Base-by-base conservation (phyloP, 768 basidiomycete genomes). In the Mrakia hoshinonis region DNA sequence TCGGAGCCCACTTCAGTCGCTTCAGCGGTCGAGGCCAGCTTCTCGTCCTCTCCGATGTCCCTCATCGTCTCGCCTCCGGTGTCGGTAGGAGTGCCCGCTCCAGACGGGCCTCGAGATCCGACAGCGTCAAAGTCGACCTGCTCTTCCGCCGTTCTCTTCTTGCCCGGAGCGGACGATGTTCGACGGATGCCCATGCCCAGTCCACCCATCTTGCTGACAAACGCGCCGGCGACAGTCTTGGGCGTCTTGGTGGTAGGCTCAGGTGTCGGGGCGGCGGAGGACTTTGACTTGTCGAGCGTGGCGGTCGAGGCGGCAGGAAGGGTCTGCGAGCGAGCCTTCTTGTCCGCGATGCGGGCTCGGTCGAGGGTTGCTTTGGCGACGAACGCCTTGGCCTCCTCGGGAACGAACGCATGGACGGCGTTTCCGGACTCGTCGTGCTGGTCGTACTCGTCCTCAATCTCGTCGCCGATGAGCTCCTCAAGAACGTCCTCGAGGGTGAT, bases 401-500 rank as follows among this genome's bases (percentile, higher is more conserved):
- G 69, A 15, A 70, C 62, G 46, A 39, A 70, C 20, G 69, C 69
- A 11, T 49, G 43, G 34, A 66, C 46, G 46, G 58, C 29, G 36
- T 70, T 26, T 34, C 69, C 69, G 15, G 48, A 49, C n/a, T 62
- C 64, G 63, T 70, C 69, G 15, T 70, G 69, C 43, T 70, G 61
- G 29, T 70, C 69, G 54, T 70, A 92, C 80, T 93, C 92, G 76
- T 93, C 91, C 73, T 90, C 91, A 66, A 94, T 92, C 76, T 93
- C 92, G 80, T 93, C 91, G 18, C 92, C 92, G 68, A 94, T 93
- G 13, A 94, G 83, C 77, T 93, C 92, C 85, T 95, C 92, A 12
- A 95, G 82, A 11, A 95, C 90, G 74, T 95, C 92, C 79, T 95
- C 92, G 2, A 95, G 83, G 0, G 92, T 95, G 73, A 95, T 93